Evolutionary conservation across 176 grass and related monocot genomes (phyloP).

Genomic region (Poa annua): DNA sequence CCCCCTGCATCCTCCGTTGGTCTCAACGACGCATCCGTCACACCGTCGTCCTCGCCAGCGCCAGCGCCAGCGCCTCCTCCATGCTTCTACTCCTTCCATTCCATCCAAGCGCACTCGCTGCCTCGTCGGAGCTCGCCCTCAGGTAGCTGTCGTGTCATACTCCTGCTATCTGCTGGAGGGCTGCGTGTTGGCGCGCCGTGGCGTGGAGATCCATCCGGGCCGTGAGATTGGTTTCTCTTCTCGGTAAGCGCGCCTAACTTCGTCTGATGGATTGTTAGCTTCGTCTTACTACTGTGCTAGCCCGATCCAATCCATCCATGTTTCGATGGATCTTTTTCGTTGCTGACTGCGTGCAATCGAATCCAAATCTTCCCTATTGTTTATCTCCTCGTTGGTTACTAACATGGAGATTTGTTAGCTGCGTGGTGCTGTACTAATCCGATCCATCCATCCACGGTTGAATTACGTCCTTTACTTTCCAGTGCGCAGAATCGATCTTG

Average conservation of each 20-base stretch:
- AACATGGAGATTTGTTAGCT: constrained; percentile 33
- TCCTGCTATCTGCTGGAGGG: background rate
- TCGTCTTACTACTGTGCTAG: background rate
- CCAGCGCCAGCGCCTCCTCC: constrained; percentile 25
- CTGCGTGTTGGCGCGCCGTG: background rate
- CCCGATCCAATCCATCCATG: constrained; percentile 9
- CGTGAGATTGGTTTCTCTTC: constrained; percentile 32
- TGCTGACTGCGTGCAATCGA: constrained; percentile 15
- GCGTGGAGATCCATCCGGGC: constrained; percentile 42
- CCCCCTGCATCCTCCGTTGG: constrained; percentile 29
- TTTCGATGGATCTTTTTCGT: constrained; percentile 28
- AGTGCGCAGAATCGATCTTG: constrained; percentile 31
- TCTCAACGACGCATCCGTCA: constrained; percentile 28
- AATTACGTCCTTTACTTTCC: constrained; percentile 9
- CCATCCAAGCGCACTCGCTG: constrained; percentile 8
- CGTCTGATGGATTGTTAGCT: constrained; percentile 12
- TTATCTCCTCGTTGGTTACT: constrained; percentile 19
- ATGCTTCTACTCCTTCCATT: constrained; percentile 30
- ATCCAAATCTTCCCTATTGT: constrained; percentile 24
- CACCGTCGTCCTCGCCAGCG: constrained; percentile 24
- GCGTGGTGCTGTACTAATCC: background rate
- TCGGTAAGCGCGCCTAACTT: constrained; percentile 36
- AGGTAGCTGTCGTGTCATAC: background rate
- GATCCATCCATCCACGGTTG: constrained; percentile 24
- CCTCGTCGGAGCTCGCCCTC: background rate